Percentiles rank a stretch among this genome's conserved stretches.
phyloP scores from a whole-genome alignment of 192 early-diverging fungal species.

The Coemansia sp. region DNA sequence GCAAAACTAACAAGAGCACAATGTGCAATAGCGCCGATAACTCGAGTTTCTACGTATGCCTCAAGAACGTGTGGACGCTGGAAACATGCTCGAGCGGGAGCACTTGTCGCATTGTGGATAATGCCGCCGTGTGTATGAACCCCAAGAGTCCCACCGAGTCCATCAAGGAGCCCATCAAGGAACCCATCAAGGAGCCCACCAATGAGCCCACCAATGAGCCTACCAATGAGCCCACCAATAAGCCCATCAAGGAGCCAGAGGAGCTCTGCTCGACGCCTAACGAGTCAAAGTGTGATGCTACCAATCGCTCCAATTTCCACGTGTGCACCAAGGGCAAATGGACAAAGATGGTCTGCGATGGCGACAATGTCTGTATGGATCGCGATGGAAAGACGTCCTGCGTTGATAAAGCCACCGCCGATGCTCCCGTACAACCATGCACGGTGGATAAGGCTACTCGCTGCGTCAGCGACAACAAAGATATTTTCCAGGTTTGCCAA shows the following conservation, averaged over 20 bases:
- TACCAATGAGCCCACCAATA: background rate
- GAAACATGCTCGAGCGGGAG: conserved; percentile 34
- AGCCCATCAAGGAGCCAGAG: conserved; percentile 5
- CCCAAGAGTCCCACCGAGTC: conserved; percentile 24
- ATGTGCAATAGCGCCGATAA: conserved; percentile 32
- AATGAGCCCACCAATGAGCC: background rate
- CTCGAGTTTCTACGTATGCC: conserved; percentile 33
- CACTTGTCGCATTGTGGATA: conserved; percentile 34
- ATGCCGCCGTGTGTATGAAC: conserved; percentile 38
- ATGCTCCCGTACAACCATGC: conserved; percentile 39
- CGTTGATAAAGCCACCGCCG: conserved; percentile 33
- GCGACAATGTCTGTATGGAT: conserved; percentile 38
- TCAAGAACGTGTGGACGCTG: conserved; percentile 29
- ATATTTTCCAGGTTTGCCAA: conserved; percentile 41
- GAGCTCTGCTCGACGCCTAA: conserved; percentile 35
- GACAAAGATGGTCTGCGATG: conserved; percentile 46
- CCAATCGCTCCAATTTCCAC: conserved; percentile 30
- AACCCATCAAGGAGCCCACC: background rate
- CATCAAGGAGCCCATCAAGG: background rate
- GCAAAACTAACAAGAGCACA: conserved; percentile 19
- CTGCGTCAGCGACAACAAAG: conserved; percentile 31
- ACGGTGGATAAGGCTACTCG: conserved; percentile 25
- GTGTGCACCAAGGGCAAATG: conserved; percentile 40
- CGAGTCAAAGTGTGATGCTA: conserved; percentile 41
- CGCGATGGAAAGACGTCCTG: conserved; percentile 35